phyloP scores from a whole-genome alignment of 768 basidiomycete genomes.

The Tylopilus sp. region DNA sequence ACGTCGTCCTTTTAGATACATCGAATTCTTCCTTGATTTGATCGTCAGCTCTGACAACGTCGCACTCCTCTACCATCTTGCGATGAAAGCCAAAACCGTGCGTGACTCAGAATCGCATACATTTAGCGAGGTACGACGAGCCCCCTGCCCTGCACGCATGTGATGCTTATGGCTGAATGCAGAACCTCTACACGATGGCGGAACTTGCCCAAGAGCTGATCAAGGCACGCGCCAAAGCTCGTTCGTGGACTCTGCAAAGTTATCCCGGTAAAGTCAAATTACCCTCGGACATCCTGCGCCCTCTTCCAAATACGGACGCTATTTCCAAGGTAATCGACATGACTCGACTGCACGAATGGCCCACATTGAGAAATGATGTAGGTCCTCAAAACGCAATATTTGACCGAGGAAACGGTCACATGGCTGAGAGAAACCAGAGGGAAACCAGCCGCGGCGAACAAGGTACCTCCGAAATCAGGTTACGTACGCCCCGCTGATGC shows the following conservation, averaged over 20 bases:
- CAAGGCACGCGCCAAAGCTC: constrained; percentile 54
- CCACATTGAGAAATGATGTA: constrained; percentile 27
- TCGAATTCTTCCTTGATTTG: constrained; percentile 82
- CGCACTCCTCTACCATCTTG: constrained; percentile 77
- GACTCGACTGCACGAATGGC: background rate
- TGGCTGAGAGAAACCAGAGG: constrained; percentile 54
- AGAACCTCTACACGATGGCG: constrained; percentile 86
- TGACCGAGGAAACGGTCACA: constrained; percentile 54
- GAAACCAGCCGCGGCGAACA: constrained; percentile 32
- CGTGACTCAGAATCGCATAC: constrained; percentile 69
- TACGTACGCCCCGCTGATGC: constrained; percentile 1
- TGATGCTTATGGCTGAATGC: background rate
- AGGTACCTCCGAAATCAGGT: constrained; percentile 21
- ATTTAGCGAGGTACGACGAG: constrained; percentile 59
- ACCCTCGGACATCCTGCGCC: constrained; percentile 77
- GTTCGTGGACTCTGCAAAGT: constrained; percentile 73
- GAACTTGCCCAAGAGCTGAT: constrained; percentile 90
- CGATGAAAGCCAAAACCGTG: constrained; percentile 81
- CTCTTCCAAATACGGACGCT: constrained; percentile 63
- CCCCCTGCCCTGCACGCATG: background rate
- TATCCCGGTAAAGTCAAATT: constrained; percentile 80
- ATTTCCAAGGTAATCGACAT: constrained; percentile 52
- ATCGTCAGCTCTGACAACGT: constrained; percentile 80
- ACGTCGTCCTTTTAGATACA: constrained; percentile 56
- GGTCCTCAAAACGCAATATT: constrained; percentile 66